Percentiles rank a stretch among this genome's conserved stretches.
Evolutionary conservation across 495 filamentous ascomycete genomes (phyloP).

Genomic region (Saxispiralis lemnorum): DNA sequence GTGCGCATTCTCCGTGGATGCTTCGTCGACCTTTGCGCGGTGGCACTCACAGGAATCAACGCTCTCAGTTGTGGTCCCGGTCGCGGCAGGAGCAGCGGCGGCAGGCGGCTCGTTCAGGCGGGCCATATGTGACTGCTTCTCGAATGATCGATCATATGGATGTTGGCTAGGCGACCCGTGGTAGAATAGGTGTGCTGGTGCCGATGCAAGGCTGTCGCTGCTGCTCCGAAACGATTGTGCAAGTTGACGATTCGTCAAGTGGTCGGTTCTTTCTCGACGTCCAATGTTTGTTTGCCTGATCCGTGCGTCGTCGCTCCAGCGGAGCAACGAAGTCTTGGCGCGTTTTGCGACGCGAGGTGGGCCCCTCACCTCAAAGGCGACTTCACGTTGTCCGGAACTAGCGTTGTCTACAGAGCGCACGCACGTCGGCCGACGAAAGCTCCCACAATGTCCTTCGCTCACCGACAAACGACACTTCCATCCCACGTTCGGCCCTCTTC

Average conservation of each 20-base stretch:
- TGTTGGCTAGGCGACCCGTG: neutral
- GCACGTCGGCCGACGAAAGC: too few species aligned
- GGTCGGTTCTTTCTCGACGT: neutral
- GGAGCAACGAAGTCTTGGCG: too few species aligned
- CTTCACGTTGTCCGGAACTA: too few species aligned
- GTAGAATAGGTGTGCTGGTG: neutral
- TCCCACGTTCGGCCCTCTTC: conserved; percentile 47
- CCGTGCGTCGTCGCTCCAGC: neutral
- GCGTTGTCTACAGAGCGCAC: too few species aligned
- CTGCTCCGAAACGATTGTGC: neutral
- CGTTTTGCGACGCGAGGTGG: neutral
- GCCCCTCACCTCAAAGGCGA: too few species aligned
- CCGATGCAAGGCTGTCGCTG: neutral
- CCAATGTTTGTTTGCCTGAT: neutral
- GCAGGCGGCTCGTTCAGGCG: conserved; percentile 67
- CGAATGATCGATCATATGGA: neutral
- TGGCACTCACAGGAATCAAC: conserved; percentile 58
- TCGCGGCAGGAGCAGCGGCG: conserved; percentile 18
- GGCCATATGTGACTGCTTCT: conserved; percentile 43
- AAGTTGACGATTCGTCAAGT: neutral
- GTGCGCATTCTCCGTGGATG: conserved; percentile 8
- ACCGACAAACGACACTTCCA: conserved; percentile 34
- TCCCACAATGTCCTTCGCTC: conserved; percentile 36
- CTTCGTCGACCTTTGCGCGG: neutral
- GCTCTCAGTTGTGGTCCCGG: conserved; percentile 39